Evolutionary conservation across 352 stramenopile genomes (phyloP).

Genomic region (Pythium periplocum): DNA sequence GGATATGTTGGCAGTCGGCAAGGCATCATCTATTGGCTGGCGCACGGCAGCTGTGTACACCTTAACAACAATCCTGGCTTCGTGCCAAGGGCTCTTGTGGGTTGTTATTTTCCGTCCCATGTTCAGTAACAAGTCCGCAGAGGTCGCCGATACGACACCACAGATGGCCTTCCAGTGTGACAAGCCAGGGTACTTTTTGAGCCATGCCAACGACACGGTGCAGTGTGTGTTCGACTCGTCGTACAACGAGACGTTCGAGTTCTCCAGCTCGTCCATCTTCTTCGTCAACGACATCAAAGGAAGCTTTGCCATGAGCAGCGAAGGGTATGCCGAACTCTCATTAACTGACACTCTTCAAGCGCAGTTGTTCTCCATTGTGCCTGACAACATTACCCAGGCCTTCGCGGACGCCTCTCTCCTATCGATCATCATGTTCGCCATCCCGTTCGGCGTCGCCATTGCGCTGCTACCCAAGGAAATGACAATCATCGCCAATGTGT

Average conservation of each 20-base stretch:
- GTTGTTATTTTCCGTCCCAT: constrained; percentile 11
- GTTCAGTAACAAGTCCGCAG: constrained; percentile 11
- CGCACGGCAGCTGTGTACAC: constrained; percentile 26
- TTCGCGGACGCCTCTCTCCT: constrained; percentile 9
- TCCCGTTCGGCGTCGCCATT: too few relatives aligned
- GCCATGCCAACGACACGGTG: constrained; percentile 16
- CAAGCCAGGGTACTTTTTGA: constrained; percentile 14
- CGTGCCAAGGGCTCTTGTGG: constrained; percentile 9
- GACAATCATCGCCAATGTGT: too few relatives aligned
- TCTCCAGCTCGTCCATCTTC: constrained; percentile 13
- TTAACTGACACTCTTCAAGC: constrained; percentile 1
- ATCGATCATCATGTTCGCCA: too few relatives aligned
- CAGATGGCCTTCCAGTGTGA: constrained; percentile 16
- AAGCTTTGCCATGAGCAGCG: constrained; percentile 7
- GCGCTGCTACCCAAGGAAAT: too few relatives aligned
- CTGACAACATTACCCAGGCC: too few relatives aligned
- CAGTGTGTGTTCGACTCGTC: constrained; percentile 11
- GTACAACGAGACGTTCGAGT: constrained; percentile 12
- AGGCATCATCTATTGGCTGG: constrained; percentile 25
- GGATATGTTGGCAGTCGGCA: constrained; percentile 31
- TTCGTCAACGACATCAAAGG: constrained; percentile 18
- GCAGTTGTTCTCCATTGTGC: too few relatives aligned
- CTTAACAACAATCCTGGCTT: constrained; percentile 12
- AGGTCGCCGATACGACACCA: background rate
- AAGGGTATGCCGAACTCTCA: constrained; percentile 7